Base-by-base conservation (phyloP, 345 rosid genomes). In the Hibiscus trionum region DNA sequence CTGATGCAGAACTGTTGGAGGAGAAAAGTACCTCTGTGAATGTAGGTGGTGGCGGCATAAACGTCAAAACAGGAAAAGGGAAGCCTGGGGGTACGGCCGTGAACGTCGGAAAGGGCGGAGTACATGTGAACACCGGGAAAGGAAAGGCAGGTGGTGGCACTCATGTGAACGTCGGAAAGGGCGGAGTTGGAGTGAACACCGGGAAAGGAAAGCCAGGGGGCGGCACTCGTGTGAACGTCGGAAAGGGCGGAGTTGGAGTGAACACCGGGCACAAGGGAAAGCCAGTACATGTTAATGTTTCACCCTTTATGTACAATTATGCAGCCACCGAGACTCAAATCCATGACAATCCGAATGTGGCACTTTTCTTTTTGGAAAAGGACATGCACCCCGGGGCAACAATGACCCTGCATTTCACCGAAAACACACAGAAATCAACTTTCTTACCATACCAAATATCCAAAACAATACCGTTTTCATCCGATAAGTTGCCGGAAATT, bases 291-390 rank as follows among this genome's bases (percentile, higher is more conserved):
- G 92, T 89, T 16, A 87, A 86, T 19, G 97, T 88, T 17, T 11
- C 0, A 42, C 92, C 92, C 1, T 90, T 91, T 77, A 0, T 0
- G 0, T 92, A 95, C 81, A 0, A 0, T 0, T 92, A 95, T 37
- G 92, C 91, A 55, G 94, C 97, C 31, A 74, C 82, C 1, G 86
- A 85, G 71, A 83, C 80, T 58, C 99, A 95, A 78, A 77, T 89
- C 24, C 93, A 77, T 14, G 88, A 84, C 4, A 74, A 86, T 69
- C 91, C 88, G 7, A 85, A 77, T 33, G 85, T 75, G 15, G 91
- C 97, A 24, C 75, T 88, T 16, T 91, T 95, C 80, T 95, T 95
- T 90, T 77, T 88, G 81, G 98, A 91, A 68, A 90, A 91, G 72
- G 89, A 90, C 72, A 29, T 95, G 77, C 80, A 83, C 57, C 79